Evolutionary conservation across 225 moss, liverwort and hornwort species (phyloP).

Genomic region (Anthoceros angustus): DNA sequence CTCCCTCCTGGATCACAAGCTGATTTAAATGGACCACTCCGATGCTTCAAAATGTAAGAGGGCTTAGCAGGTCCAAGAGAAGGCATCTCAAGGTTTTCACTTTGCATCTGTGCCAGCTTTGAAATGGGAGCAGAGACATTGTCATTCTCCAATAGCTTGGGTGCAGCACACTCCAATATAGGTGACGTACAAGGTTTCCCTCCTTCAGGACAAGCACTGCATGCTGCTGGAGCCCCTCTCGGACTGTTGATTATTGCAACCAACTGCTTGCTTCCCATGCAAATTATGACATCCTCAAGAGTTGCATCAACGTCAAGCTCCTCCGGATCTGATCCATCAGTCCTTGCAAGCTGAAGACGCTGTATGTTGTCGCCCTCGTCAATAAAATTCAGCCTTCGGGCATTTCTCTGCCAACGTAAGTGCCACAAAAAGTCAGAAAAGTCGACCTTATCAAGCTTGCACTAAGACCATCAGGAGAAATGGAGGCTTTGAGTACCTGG

Average conservation of each 20-base stretch:
- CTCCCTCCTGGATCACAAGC: conserved; percentile 20
- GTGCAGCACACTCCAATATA: conserved; percentile 11
- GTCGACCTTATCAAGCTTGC: neutral
- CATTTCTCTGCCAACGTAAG: conserved; percentile 44
- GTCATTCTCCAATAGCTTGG: conserved; percentile 20
- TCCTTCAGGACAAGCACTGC: conserved; percentile 16
- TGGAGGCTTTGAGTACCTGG: conserved; percentile 23
- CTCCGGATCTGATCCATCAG: conserved; percentile 76
- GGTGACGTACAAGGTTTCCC: conserved; percentile 26
- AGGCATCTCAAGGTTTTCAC: neutral
- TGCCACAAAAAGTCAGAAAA: conserved; percentile 4
- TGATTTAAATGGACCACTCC: conserved; percentile 10
- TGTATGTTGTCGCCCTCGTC: conserved; percentile 51
- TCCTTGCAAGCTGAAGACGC: conserved; percentile 66
- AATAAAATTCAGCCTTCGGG: conserved; percentile 54
- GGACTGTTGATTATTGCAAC: conserved; percentile 49
- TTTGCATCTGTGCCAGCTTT: neutral
- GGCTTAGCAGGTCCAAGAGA: neutral
- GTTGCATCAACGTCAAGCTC: conserved; percentile 87
- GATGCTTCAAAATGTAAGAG: neutral
- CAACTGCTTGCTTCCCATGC: conserved; percentile 79
- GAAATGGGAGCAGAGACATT: neutral
- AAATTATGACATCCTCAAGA: conserved; percentile 78
- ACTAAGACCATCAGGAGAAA: neutral
- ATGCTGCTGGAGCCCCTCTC: conserved; percentile 2